A percentile compares a stretch with the other conserved stretches of the same genome.
Conservation (phyloP, 805 yeast species). For the Scheffersomyces ergatensis region DNA sequence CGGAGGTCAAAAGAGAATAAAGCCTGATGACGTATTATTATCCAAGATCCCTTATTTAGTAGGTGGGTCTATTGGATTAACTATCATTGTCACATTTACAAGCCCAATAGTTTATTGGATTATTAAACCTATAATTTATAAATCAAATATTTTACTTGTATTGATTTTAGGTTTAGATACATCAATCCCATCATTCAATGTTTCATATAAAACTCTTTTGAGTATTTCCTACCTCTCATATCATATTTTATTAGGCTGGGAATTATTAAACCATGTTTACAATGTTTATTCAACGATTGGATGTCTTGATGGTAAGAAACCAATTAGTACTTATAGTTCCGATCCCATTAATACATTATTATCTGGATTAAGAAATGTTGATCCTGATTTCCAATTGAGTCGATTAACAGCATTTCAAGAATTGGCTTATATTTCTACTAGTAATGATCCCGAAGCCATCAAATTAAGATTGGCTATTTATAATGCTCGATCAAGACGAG, state of each 20-base stretch:
- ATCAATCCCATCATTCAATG: constrained; percentile 34
- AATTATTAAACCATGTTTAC: constrained; percentile 54
- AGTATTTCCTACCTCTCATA: constrained; percentile 30
- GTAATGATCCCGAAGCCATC: constrained; percentile 36
- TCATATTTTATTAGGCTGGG: constrained; percentile 46
- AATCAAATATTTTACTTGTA: constrained; percentile 23
- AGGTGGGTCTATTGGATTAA: constrained; percentile 36
- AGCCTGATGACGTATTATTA: constrained; percentile 35
- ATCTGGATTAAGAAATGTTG: constrained; percentile 59
- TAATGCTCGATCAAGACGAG: constrained; percentile 43
- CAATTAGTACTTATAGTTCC: constrained; percentile 56
- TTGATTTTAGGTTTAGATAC: constrained; percentile 36
- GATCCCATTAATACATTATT: constrained; percentile 64
- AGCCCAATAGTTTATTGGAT: constrained; percentile 41
- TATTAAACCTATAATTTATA: constrained; percentile 43
- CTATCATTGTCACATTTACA: constrained; percentile 20
- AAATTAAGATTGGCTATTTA: constrained; percentile 55
- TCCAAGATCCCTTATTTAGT: constrained; percentile 25
- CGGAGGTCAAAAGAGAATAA: constrained; percentile 40
- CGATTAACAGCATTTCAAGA: constrained; percentile 75
- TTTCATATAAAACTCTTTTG: constrained; percentile 27
- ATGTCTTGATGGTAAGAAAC: constrained; percentile 63
- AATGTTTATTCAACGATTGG: constrained; percentile 70
- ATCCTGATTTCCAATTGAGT: constrained; percentile 24
- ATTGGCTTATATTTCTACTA: constrained; percentile 59